Evolutionary conservation across 192 early-diverging fungal species (phyloP), one percentile per base, ranked within the genome.

Genomic region (Coemansia sp.): DNA sequence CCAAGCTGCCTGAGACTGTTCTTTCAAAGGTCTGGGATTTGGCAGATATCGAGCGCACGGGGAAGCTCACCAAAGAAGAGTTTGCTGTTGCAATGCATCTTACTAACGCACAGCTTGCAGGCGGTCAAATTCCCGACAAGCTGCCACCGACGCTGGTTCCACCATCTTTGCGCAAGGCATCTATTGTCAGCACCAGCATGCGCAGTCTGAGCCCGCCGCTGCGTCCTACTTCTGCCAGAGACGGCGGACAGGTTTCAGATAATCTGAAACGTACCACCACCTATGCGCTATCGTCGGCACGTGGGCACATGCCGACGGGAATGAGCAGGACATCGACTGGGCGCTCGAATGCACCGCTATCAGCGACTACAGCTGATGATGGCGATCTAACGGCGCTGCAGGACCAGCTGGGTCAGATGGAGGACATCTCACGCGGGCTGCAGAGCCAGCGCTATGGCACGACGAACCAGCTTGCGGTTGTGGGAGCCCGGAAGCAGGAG

Each of bases 1-100:
- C 92, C 4, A 85, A 88, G 52, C 76, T 95, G 47, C 81, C 88
- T 0, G 84, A 86, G 27, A 55, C 77, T 0, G 82, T 73, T 0
- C 71, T 95, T 52, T 92, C 91, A 19, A 82, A 87, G 52, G 88
- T 95, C 51, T 95, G 93, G 88, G 89, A 91, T 48, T 79, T 94
- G 53, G 81, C 89, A 0, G 88, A 91, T 63, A 86, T 82, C 30
- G 79, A 74, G 18, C 83, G 84, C 62, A 75, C 77, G 49, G 89
- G 90, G 1, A 74, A 69, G 28, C 78, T 92, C 16, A 83, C 76
- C 30, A 74, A 82, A 32, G 87, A 92, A 26, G 88, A 92, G 73
- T 94, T 92, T 76, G 87, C 88, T 2, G 87, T 94, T 10, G 88
- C 91, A 4, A 90, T 94, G 90, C 80, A 90, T 55, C 69, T 94